Base-by-base conservation (phyloP, 257 asterid species). In the Solanum tarijense region DNA sequence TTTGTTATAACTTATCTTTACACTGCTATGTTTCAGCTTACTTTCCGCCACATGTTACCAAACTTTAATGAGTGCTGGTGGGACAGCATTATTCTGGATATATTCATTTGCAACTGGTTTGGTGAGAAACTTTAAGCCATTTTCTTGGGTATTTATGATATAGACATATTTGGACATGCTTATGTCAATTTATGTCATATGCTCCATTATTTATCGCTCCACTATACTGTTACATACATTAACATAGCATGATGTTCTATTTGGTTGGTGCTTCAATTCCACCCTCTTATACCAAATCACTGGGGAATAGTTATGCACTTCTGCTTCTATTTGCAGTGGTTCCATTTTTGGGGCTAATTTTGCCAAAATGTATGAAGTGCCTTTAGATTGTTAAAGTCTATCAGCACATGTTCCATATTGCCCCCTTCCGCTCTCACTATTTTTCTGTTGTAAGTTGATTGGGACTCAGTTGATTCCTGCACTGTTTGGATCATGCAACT, bases 21-120 rank as follows among this genome's bases (percentile, higher is more conserved):
- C 68, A 20, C 86, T 92, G 91, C 65, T 89, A 71, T 89, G 91
- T 74, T 87, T 76, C 98, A 97, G 99, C 97, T 97, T 87, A 97
- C 99, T 39, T 97, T 97, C 89, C 98, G 98, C 65, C 99, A 97
- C 95, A 97, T 96, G 98, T 88, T 97, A 91, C 98, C 99, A 11
- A 97, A 97, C 92, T 97, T 96, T 89, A 96, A 96, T 9, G 99
- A 97, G 83, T 97, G 99, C 91, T 97, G 99, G 99, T 97, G 99
- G 99, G 99, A 97, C 92, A 97, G 99, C 93, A 93, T 97, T 84
- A 90, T 97, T 91, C 98, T 97, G 86, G 99, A 97, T 87, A 88
- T 97, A 90, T 90, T 97, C 83, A 93, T 97, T 93, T 97, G 99
- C 98, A 97, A 97, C 90, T 97, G 99, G 99, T 95, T 97, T 89